phyloP scores from a whole-genome alignment of 2,329 filamentous ascomycete genomes.

The Aspergillus intermedius region DNA sequence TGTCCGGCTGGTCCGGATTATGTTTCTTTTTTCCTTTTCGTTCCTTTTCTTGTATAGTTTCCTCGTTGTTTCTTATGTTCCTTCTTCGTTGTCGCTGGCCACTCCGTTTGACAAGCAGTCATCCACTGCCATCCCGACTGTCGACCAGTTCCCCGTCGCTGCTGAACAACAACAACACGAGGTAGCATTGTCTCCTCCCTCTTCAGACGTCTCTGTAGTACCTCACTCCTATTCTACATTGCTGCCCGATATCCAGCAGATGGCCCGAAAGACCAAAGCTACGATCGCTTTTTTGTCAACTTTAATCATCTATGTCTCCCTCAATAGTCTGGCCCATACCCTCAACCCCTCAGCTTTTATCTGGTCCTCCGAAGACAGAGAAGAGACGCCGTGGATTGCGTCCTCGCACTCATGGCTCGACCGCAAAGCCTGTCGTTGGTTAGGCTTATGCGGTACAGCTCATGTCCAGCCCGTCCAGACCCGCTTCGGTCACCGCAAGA shows the following conservation, averaged over 20 bases:
- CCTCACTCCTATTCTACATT: not conserved
- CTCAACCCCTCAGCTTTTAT: conserved; percentile 60
- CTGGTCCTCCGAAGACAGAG: conserved; percentile 53
- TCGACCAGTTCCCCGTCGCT: not conserved
- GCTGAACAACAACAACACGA: not conserved
- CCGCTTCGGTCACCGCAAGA: conserved; percentile 23
- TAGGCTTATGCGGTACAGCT: conserved; percentile 70
- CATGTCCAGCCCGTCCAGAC: conserved; percentile 59
- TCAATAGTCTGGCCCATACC: conserved; percentile 46
- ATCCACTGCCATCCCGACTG: not conserved
- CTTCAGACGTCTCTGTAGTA: not conserved
- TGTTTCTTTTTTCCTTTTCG: conserved; percentile 6
- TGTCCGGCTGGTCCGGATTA: conserved; percentile 8
- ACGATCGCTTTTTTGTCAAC: conserved; percentile 35
- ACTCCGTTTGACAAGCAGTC: conserved; percentile 4
- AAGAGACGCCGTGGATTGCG: conserved; percentile 62
- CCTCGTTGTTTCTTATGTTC: conserved; percentile 4
- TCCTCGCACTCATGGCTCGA: conserved; percentile 68
- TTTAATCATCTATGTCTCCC: conserved; percentile 37
- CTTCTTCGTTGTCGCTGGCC: not conserved
- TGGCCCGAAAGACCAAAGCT: conserved; percentile 35
- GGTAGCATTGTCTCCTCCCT: not conserved
- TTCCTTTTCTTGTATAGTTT: conserved; percentile 3
- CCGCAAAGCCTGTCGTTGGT: conserved; percentile 69
- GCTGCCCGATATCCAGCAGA: conserved; percentile 24